A percentile compares a stretch with the other conserved stretches of the same genome.
Conservation (phyloP, 768 basidiomycete genomes). For the Phlegmacium glaucopus region DNA sequence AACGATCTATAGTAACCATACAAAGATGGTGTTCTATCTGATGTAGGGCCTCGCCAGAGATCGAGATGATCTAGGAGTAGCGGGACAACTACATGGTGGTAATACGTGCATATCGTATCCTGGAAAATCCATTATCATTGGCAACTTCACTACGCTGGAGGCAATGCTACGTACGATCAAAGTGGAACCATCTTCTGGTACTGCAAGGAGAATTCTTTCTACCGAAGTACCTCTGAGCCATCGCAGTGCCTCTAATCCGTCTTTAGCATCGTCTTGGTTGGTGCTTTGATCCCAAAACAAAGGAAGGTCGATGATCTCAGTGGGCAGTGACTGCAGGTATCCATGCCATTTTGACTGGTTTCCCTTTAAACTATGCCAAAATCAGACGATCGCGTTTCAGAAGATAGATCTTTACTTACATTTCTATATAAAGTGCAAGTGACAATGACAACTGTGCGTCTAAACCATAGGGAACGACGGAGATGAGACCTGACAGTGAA, state of each 20-base stretch:
- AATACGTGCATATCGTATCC: slow-evolving; percentile 34
- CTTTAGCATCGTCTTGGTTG: slow-evolving; percentile 13
- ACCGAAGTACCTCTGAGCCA: slow-evolving; percentile 46
- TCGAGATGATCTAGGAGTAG: slow-evolving; percentile 21
- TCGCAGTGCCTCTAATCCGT: slow-evolving; percentile 27
- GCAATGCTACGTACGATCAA: slow-evolving; percentile 19
- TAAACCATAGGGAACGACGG: slow-evolving; percentile 48
- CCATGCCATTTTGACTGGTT: slow-evolving; percentile 54
- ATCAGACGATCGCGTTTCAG: neutral
- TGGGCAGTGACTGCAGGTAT: slow-evolving; percentile 66
- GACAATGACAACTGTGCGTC: slow-evolving; percentile 60
- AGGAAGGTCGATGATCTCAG: slow-evolving; percentile 49
- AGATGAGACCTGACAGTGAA: slow-evolving; percentile 41
- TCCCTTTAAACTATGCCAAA: slow-evolving; percentile 42
- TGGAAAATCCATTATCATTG: too few species aligned
- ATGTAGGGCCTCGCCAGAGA: slow-evolving; percentile 8
- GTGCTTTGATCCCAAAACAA: slow-evolving; percentile 47
- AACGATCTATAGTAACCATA: slow-evolving; percentile 50
- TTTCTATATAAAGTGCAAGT: slow-evolving; percentile 60
- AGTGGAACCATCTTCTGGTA: slow-evolving; percentile 13
- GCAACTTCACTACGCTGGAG: too few species aligned
- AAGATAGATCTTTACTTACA: slow-evolving; percentile 35
- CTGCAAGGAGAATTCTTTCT: slow-evolving; percentile 18
- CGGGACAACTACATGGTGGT: slow-evolving; percentile 29
- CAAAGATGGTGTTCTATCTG: slow-evolving; percentile 21